Percentiles rank a stretch among this genome's conserved stretches.
phyloP scores from a whole-genome alignment of 2,329 filamentous ascomycete species.

The Cercospora canescens region DNA sequence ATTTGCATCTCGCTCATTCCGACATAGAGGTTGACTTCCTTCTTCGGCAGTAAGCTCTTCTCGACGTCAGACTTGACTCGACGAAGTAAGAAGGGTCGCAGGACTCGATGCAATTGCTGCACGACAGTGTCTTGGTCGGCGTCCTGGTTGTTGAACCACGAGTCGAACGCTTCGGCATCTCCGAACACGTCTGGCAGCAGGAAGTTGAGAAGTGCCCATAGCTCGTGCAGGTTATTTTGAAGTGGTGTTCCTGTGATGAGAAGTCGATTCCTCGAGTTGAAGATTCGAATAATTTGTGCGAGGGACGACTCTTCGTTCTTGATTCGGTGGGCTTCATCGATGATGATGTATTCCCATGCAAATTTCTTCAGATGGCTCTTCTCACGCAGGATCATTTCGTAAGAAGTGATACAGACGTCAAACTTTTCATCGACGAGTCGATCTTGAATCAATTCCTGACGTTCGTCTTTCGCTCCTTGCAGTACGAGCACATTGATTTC shows the following conservation, averaged over 20 bases:
- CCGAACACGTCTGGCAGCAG: conserved; percentile 97
- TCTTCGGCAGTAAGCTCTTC: conserved; percentile 95
- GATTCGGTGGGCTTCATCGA: conserved; percentile 96
- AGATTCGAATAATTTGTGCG: conserved; percentile 92
- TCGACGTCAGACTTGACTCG: conserved; percentile 98
- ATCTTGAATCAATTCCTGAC: conserved; percentile 82
- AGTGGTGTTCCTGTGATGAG: conserved; percentile 95
- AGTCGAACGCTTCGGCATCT: conserved; percentile 92
- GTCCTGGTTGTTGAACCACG: conserved; percentile 93
- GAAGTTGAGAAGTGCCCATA: conserved; percentile 98
- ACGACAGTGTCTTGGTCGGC: conserved; percentile 94
- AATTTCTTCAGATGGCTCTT: conserved; percentile 96
- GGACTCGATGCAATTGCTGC: conserved; percentile 88
- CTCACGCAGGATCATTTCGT: conserved; percentile 97
- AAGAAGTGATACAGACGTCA: conserved; percentile 96
- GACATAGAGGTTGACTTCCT: conserved; percentile 94
- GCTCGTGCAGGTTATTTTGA: conserved; percentile 96
- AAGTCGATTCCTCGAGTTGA: conserved; percentile 91
- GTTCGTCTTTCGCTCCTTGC: conserved; percentile 93
- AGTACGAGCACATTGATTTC: conserved; percentile 93
- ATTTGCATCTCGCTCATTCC: conserved; percentile 99
- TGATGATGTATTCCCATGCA: conserved; percentile 99
- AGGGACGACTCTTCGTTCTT: conserved; percentile 99
- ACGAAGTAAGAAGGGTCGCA: conserved; percentile 89
- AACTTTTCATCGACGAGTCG: conserved; percentile 93